Percentiles rank a stretch among this genome's conserved stretches.
Evolutionary conservation across 371 early-diverging fungal genomes (phyloP).

Genomic region (Mortierella sp.): DNA sequence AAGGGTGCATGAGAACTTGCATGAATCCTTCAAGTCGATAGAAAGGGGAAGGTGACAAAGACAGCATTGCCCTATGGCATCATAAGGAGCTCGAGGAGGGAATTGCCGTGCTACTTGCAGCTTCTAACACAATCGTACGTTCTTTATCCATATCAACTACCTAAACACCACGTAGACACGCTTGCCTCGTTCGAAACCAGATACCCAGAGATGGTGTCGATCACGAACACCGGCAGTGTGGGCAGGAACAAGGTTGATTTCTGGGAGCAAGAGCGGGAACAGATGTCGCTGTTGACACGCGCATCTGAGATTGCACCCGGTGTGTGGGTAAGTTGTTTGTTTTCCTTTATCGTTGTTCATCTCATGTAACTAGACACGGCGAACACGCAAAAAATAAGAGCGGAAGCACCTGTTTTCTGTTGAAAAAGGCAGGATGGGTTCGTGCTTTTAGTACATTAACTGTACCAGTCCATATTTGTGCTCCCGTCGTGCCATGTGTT

Average conservation of each 20-base stretch:
- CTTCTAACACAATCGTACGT: too few species aligned
- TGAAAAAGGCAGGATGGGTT: too few species aligned
- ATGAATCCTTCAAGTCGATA: constrained; percentile 1
- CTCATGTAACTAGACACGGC: not conserved
- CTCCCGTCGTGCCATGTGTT: not conserved
- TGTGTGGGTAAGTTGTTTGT: constrained; percentile 64
- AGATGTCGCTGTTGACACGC: constrained; percentile 68
- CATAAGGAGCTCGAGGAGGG: not conserved
- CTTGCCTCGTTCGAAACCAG: constrained; percentile 62
- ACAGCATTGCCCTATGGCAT: not conserved
- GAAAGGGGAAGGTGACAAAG: constrained; percentile 15
- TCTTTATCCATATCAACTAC: too few species aligned
- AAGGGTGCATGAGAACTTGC: not conserved
- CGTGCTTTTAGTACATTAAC: too few species aligned
- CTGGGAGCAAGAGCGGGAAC: constrained; percentile 63
- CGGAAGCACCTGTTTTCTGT: too few species aligned
- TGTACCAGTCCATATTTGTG: too few species aligned
- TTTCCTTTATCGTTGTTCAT: not conserved
- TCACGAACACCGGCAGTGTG: constrained; percentile 55
- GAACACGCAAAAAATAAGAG: too few species aligned
- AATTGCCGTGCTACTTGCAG: too few species aligned
- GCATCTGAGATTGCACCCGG: constrained; percentile 64
- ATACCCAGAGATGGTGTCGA: constrained; percentile 61
- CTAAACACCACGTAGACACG: constrained; percentile 43
- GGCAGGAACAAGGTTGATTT: constrained; percentile 59